Percentiles rank a stretch among this genome's conserved stretches.
Conservation (phyloP, 805 yeast genomes). For the Suhomyces vadensis region DNA sequence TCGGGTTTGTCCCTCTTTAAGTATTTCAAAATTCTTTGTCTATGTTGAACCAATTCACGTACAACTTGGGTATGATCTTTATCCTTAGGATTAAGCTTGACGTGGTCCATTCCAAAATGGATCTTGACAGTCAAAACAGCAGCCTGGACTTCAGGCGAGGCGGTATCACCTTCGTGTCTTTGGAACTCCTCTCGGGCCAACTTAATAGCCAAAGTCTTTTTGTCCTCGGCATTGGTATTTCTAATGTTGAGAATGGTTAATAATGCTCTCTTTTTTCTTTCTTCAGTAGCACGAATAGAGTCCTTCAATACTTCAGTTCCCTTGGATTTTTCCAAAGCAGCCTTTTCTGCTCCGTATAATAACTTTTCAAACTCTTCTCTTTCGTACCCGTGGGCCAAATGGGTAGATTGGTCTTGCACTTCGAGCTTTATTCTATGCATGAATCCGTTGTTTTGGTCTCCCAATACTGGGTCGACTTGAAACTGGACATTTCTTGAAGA, state of each 20-base stretch:
- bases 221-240: conserved; percentile 64
- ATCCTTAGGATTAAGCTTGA: conserved; percentile 69
- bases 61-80: conserved; percentile 64
- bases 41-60: conserved; percentile 82
- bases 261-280: conserved; percentile 65
- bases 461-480: conserved; percentile 81
- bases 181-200: conserved; percentile 79
- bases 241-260: conserved; percentile 70
- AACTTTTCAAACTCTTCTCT: conserved; percentile 71
- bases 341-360: conserved; percentile 73
- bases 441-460: conserved; percentile 65
- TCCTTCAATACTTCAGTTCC: conserved; percentile 34
- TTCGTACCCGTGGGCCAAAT: conserved; percentile 57
- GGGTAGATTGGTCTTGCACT: conserved; percentile 60
- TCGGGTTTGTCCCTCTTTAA: conserved; percentile 79
- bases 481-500: conserved; percentile 31
- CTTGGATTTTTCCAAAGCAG: conserved; percentile 42
- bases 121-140: conserved; percentile 84
- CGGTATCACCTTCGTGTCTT: conserved; percentile 86
- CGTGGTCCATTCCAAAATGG: conserved; percentile 73
- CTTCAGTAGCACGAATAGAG: conserved; percentile 36
- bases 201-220: conserved; percentile 54
- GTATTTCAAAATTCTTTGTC: conserved; percentile 82
- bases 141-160: conserved; percentile 94
- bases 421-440: conserved; percentile 66